Evolutionary conservation across 2,329 filamentous ascomycete genomes (phyloP), one percentile per base, ranked within the genome.

Genomic region (Exophiala mesophila): DNA sequence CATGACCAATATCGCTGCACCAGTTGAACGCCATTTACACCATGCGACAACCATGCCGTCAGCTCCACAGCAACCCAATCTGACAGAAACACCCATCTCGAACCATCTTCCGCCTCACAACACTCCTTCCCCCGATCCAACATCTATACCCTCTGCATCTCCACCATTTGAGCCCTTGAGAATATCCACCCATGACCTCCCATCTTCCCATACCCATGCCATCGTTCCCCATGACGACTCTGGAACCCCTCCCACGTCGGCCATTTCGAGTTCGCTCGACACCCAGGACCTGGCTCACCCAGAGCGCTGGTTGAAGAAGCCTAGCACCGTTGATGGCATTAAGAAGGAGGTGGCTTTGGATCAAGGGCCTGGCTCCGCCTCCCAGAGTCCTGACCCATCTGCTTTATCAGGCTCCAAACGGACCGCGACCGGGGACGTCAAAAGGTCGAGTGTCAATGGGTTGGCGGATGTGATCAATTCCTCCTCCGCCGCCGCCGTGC

Each of bases 371-470:
- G 24, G 24, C 5, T 45, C 48, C 3, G 39, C 24, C 13, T 50
- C 48, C 21, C 44, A 50, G 20, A 51, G 48, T 32, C 48, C 48
- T 13, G 26, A 32, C 19, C 45, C 48, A 3, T 24, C 32, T 12
- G 26, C 21, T 10, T 10, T 43, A 16, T 43, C 48, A 9, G 50
- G 50, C 13, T 36, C 44, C 15, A 54, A 54, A 30, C 32, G 51
- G 21, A 54, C 51, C 13, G 46, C 49, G 10, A 54, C 45, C 34
- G 51, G 51, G 13, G 30, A 54, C 19, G 17, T 50, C 17, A 54
- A 54, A 39, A 47, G 41, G 35, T 34, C 46, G 10, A 52, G 46
- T 31, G 48, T 48, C 26, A 49, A 49, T 16, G 43, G 37, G 10
- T 15, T 46, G 13, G 49, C 17, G n/a, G 49, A 52, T 16, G 34